These are phyloP conservation scores for Phtheirospermum japonicum DNA, from an alignment of 257 asterid genomes.

Conservation along the genomic window DNA sequence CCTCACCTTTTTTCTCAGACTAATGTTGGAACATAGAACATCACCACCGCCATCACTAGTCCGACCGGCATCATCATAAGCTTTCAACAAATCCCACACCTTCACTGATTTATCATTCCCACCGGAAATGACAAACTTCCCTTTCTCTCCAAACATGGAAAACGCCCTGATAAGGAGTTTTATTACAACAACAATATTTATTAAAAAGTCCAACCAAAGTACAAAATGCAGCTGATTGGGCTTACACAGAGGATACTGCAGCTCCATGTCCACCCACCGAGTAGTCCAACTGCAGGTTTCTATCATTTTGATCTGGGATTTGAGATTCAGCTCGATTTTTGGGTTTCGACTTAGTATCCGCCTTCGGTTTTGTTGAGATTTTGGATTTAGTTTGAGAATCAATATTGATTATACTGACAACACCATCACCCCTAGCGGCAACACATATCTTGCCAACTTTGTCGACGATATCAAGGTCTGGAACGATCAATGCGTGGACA, in stretches of 20 bases:
- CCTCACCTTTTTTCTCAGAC: constrained; percentile 63
- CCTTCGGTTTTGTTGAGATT: constrained; percentile 46
- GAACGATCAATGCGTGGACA: constrained; percentile 74
- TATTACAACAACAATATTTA: constrained; percentile 5
- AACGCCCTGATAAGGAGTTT: constrained; percentile 52
- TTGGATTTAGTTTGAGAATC: constrained; percentile 63
- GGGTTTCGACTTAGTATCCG: constrained; percentile 35
- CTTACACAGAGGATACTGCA: constrained; percentile 95
- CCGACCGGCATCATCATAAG: constrained; percentile 38
- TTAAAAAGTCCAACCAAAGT: neutral
- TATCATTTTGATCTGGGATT: constrained; percentile 29
- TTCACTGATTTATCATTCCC: constrained; percentile 83
- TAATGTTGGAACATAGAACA: constrained; percentile 40
- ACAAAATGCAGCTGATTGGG: neutral
- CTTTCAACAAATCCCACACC: constrained; percentile 82
- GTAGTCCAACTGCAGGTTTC: constrained; percentile 59
- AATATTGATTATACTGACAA: constrained; percentile 59
- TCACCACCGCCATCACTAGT: constrained; percentile 29
- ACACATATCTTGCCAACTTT: constrained; percentile 75
- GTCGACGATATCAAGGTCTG: constrained; percentile 74
- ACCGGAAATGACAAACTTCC: constrained; percentile 79
- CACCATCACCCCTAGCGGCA: constrained; percentile 92
- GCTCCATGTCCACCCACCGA: constrained; percentile 80
- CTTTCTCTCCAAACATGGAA: constrained; percentile 81
- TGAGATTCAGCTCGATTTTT: constrained; percentile 35